Evolutionary conservation across 2,329 filamentous ascomycete species (phyloP).

Genomic region (Colletotrichum viniferum): DNA sequence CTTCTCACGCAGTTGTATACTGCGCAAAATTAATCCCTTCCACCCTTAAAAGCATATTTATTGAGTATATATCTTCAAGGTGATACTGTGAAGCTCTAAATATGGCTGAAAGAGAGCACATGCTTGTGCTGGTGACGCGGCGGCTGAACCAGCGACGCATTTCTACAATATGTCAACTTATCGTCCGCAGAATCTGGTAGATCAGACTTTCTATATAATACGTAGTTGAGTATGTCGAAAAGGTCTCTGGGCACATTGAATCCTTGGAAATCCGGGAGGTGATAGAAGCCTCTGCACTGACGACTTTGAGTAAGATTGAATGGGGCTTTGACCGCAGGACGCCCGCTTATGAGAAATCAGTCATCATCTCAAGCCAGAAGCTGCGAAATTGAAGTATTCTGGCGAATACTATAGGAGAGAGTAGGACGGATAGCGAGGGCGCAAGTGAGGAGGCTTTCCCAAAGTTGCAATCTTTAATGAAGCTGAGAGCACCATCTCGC

Average conservation of each 20-base stretch:
- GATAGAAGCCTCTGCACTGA: not conserved
- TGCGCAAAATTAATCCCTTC: no score
- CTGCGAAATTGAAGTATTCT: not conserved
- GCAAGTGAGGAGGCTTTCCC: not conserved
- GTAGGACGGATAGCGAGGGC: not conserved
- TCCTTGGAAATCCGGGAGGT: not conserved
- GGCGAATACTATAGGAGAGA: not conserved
- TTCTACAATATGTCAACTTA: not conserved
- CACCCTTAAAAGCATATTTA: no score
- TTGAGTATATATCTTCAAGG: no score
- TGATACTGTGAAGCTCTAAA: no score
- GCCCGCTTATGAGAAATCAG: not conserved
- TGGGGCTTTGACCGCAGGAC: not conserved
- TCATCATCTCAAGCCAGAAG: not conserved
- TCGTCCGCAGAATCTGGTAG: accelerated
- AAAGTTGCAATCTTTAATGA: not conserved
- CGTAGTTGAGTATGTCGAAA: not conserved
- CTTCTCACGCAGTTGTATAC: no score
- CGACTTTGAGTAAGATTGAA: not conserved
- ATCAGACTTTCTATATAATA: not conserved
- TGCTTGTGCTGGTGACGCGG: no score
- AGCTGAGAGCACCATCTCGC: not conserved
- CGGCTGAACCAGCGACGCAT: no score
- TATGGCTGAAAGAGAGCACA: no score
- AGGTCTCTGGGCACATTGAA: not conserved